A percentile compares a stretch with the other conserved stretches of the same genome.
Evolutionary conservation across 2,329 filamentous ascomycete species (phyloP).

Genomic region (Magnaporthiopsis incrustans): DNA sequence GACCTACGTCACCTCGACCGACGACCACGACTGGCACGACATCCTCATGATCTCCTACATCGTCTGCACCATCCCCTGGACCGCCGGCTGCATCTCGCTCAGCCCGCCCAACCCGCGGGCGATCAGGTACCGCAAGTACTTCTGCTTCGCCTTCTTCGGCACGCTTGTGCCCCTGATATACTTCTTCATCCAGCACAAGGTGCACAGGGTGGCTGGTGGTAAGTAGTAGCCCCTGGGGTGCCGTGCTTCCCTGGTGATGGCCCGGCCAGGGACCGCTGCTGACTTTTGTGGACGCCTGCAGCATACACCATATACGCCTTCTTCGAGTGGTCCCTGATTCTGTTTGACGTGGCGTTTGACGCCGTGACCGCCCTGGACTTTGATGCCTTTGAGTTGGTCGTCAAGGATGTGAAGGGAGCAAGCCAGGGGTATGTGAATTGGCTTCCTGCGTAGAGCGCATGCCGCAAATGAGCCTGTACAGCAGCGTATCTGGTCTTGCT

Average conservation of each 20-base stretch:
- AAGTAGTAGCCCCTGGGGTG: constrained; percentile 26
- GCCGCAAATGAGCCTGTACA: constrained; percentile 8
- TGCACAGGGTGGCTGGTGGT: constrained; percentile 91
- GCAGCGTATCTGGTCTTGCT: constrained; percentile 1
- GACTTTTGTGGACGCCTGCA: constrained; percentile 28
- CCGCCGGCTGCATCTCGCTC: constrained; percentile 76
- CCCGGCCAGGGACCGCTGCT: neutral
- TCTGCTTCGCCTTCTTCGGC: constrained; percentile 80
- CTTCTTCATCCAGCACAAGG: constrained; percentile 98
- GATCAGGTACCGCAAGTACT: constrained; percentile 79
- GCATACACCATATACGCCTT: constrained; percentile 97
- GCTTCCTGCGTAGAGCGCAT: constrained; percentile 53
- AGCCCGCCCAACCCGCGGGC: constrained; percentile 78
- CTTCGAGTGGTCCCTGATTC: constrained; percentile 92
- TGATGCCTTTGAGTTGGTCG: constrained; percentile 73
- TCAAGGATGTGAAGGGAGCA: constrained; percentile 81
- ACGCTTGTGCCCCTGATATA: constrained; percentile 86
- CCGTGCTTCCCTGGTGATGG: neutral
- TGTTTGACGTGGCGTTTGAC: constrained; percentile 95
- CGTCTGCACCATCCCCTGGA: constrained; percentile 92
- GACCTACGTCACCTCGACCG: constrained; percentile 97
- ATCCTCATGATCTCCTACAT: constrained; percentile 99
- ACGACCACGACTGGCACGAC: constrained; percentile 97
- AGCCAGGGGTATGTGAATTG: constrained; percentile 98
- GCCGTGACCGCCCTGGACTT: constrained; percentile 92